These are phyloP conservation scores for Melampsora occidentalis DNA, from an alignment of 1,284 basidiomycete genomes.

Conservation along the genomic window DNA sequence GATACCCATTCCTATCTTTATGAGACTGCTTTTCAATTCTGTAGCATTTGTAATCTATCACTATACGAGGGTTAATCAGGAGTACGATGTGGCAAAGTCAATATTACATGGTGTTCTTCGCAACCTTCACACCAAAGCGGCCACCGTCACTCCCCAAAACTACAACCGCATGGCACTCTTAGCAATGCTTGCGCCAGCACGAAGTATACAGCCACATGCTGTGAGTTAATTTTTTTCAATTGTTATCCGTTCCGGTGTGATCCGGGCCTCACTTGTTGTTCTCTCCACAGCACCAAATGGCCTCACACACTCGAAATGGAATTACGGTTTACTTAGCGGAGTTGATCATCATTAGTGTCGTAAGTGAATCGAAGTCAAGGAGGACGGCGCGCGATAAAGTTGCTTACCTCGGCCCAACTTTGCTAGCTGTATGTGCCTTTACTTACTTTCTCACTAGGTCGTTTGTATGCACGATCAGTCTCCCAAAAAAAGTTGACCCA, in stretches of 20 bases:
- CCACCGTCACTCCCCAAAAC: not conserved
- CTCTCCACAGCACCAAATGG: conserved; percentile 1
- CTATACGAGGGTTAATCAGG: not conserved
- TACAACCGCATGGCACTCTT: not conserved
- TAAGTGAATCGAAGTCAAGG: not conserved
- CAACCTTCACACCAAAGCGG: not conserved
- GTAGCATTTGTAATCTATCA: not conserved
- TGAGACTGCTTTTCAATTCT: too few species aligned
- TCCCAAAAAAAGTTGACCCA: conserved; percentile 2
- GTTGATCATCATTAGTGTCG: not conserved
- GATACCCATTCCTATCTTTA: not conserved
- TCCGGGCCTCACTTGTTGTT: not conserved
- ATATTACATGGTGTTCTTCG: not conserved
- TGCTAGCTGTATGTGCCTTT: not conserved
- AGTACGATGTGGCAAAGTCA: not conserved
- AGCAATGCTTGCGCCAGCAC: not conserved
- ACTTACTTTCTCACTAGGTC: not conserved
- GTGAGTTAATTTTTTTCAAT: not conserved
- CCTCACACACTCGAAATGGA: not conserved
- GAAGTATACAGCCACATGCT: not conserved
- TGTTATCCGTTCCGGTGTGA: not conserved
- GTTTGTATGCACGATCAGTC: not conserved
- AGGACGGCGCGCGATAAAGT: not conserved
- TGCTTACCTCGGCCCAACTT: not conserved
- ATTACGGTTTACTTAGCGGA: not conserved